Base-by-base conservation (phyloP, 1,284 basidiomycete species). In the Ganoderma sp. region DNA sequence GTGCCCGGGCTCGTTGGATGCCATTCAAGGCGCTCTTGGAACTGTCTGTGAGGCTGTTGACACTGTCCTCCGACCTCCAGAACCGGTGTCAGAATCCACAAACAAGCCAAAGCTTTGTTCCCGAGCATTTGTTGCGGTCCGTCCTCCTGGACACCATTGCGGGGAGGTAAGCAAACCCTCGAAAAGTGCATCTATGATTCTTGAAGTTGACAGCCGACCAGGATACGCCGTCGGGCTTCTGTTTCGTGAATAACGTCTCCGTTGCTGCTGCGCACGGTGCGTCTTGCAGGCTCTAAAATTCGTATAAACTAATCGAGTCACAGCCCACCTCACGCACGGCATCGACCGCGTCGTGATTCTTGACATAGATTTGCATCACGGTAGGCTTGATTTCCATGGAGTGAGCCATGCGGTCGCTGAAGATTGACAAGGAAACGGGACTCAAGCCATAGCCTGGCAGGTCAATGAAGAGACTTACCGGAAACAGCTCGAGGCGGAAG, bases 331-430 rank as follows among this genome's bases (percentile, higher is more conserved):
- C 3, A 83, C 88, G 62, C 91, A 98, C 75, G 86, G 87, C 6
- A 85, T 98, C 63, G 89, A 92, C 59, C 89, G 95, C 37, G 85
- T 94, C 0, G 87, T 97, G 43, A 92, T 99, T 62, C 87, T 98
- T 58, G 97, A 99, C 76, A 96, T 98, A 70, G 97, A 99, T 79
- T 83, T 98, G 7, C 96, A 98, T 79, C 96, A 98, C 75, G 91
- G 92, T 89, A 68, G 60, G 81, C 39, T 4, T 42, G 1, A 3
- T 9, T 32, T 62, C 59, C 32, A 64, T 63, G 10, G 9, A 28
- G 32, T 9, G 45, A 48, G 3, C 66, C 17, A 69, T 52, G 56
- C 6, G 66, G 66, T 32, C 19, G 19, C 43, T 52, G 61, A 63
- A 39, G n/a, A n/a, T 7, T 41, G 12, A 10, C 41, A 50, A 94